Evolutionary conservation across 208 protist species (phyloP), one percentile per base, ranked within the genome.

Genomic region (Trichomonas tenax): DNA sequence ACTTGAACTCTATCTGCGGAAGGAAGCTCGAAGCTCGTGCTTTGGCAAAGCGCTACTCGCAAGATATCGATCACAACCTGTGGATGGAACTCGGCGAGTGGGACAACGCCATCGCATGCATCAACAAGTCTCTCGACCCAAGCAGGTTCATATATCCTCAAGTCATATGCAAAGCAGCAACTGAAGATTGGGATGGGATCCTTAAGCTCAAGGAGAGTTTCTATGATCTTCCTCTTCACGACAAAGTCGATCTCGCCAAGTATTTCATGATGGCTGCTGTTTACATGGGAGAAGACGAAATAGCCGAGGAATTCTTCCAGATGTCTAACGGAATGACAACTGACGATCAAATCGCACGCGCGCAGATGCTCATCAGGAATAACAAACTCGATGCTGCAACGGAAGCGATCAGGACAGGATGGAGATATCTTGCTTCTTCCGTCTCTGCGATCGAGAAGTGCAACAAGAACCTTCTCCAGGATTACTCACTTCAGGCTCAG

Each of bases 191-290:
- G 86, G 86, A 93, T 93, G 86, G 86, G 38, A 93, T 93, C 31
- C 44, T 93, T 9, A 23, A 34, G n/a, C 17, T 51, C 6, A 93
- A 51, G 38, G 44, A 93, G 17, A 36, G 9, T 34, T 93, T 93
- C n/a, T 51, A 48, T 93, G 86, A 93, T 51, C 44, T 93, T 34
- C 17, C 44, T 11, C 46, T 48, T 6, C 17, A 58, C n/a, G 86
- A 93, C n/a, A 23, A 51, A 51, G 86, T 93, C 9, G 40, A 93
- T n/a, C 41, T 93, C n/a, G 86, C 86, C 0, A 41, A 44, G 14
- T 93, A 93, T 93, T 93, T 93, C 86, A 93, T 93, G 86, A 93
- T 38, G 14, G 86, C 86, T n/a, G 86, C 41, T 17, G 44, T 93
- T 41, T 93, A 44, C 40, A 93, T 48, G 14, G 86, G 86, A 6